A percentile compares a stretch with the other conserved stretches of the same genome.
phyloP scores from a whole-genome alignment of 169 alveolate species.

The Plasmodium coatneyi region DNA sequence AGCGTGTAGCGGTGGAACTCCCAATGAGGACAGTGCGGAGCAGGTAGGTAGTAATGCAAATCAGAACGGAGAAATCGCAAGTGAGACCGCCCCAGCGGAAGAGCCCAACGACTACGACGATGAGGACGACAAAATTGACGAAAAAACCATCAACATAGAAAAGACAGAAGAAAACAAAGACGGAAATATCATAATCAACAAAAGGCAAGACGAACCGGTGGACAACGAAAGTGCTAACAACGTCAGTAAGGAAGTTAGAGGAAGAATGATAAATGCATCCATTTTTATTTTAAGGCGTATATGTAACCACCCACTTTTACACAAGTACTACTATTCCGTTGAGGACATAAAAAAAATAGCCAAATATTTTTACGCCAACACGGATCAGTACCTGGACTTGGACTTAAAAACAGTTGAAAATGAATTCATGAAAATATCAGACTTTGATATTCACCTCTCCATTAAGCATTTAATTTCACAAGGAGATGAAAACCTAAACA shows the following conservation, averaged over 20 bases:
- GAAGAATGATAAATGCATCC: slow-evolving; percentile 85
- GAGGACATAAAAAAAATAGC: slow-evolving; percentile 81
- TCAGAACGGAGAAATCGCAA: no score
- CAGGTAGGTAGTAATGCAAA: no score
- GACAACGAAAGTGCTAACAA: neutral
- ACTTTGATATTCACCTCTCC: slow-evolving; percentile 85
- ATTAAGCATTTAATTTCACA: slow-evolving; percentile 70
- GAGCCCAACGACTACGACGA: slow-evolving; percentile 46
- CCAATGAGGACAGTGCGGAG: no score
- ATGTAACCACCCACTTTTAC: slow-evolving; percentile 92
- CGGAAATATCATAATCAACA: slow-evolving; percentile 13
- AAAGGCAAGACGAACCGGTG: slow-evolving; percentile 17
- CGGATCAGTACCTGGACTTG: slow-evolving; percentile 82
- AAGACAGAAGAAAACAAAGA: slow-evolving; percentile 47
- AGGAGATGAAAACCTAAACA: slow-evolving; percentile 74
- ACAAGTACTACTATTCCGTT: slow-evolving; percentile 83
- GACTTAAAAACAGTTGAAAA: slow-evolving; percentile 82
- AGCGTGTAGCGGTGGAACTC: neutral
- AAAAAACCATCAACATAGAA: slow-evolving; percentile 73
- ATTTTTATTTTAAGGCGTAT: slow-evolving; percentile 90
- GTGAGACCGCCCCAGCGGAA: neutral
- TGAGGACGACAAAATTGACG: slow-evolving; percentile 57
- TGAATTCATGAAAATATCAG: slow-evolving; percentile 80
- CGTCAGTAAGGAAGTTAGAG: slow-evolving; percentile 72
- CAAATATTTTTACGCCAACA: slow-evolving; percentile 78